Base-by-base conservation (phyloP, 495 filamentous ascomycete species). In the Xanthoparmelia taractica region DNA sequence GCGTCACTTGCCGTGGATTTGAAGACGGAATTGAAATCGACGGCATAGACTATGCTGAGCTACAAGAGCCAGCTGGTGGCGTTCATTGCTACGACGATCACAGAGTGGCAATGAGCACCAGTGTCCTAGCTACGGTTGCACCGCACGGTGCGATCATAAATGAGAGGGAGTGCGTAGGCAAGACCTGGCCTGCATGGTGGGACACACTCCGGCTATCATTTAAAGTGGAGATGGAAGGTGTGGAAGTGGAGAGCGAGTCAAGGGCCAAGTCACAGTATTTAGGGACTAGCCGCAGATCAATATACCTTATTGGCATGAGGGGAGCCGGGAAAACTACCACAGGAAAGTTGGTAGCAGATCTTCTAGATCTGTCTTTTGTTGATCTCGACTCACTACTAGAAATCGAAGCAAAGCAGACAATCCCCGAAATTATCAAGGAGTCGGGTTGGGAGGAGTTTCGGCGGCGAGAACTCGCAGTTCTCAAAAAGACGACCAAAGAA, bases 121-220 rank as follows among this genome's bases (percentile, higher is more conserved):
- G 91, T 63, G 90, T 99, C n/a, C 75, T 99, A 37, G 85, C 90
- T 25, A 76, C 89, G 31, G 79, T 88, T 40, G 80, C 87, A n/a
- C 89, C 94, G 8, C 71, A 83, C 17, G 82, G 89, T 2, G 87
- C 90, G 3, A 75, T 96, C 36, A 86, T 99, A 59, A 78, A 86
- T 10, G 94, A 99, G 73, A 87, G 88, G 64, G 91, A 95, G 71
- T 99, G 94, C 71, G 88, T 90, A 27, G 92, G 87, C 48, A 99
- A 99, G 81, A 99, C 94, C n/a, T 99, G 95, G 94, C 94, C 94
- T 0, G 94, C 92, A 17, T 99, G 94, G 91, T 99, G 94, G 94
- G 95, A 99, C 73, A 83, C 85, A 47, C 71, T 96, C 59, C 83
- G 86, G 38, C 83, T 88, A 61, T 78, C 82, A 4, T 99, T 96